Conservation (phyloP, 2,329 filamentous ascomycete genomes). For the Colletotrichum sp. region DNA sequence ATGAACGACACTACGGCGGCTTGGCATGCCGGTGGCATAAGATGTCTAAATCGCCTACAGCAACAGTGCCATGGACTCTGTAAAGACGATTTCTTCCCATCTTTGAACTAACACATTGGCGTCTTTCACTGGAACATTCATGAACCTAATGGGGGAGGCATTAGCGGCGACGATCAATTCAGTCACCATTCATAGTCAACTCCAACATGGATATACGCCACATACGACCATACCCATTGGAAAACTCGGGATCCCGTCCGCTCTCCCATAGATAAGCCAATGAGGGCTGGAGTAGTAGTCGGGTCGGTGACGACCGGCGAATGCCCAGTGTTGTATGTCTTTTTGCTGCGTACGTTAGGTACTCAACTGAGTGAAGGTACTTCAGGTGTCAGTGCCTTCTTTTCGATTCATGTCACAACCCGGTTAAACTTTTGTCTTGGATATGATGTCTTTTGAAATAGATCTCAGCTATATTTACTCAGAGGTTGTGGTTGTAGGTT, state of each 20-base stretch:
- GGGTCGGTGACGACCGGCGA: too few relatives aligned
- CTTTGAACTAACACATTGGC: neutral
- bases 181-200: neutral
- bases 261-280: neutral
- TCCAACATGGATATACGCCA: neutral
- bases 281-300: too few relatives aligned
- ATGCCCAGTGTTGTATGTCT: neutral
- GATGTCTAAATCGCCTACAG: neutral
- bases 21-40: neutral
- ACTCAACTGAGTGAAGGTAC: too few relatives aligned
- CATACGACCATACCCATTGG: neutral
- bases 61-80: neutral
- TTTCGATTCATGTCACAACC: neutral
- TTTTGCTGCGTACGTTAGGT: neutral
- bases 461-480: neutral
- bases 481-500: neutral
- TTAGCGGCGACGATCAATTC: neutral
- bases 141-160: too few relatives aligned
- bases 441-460: neutral
- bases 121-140: neutral
- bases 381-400: neutral
- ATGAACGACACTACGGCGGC: neutral
- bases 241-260: neutral
- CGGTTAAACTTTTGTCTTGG: neutral
- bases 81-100: accelerated